These are phyloP conservation scores for Neofusicoccum sp. DNA, from an alignment of 2,329 filamentous ascomycete species.

Conservation along the genomic window DNA sequence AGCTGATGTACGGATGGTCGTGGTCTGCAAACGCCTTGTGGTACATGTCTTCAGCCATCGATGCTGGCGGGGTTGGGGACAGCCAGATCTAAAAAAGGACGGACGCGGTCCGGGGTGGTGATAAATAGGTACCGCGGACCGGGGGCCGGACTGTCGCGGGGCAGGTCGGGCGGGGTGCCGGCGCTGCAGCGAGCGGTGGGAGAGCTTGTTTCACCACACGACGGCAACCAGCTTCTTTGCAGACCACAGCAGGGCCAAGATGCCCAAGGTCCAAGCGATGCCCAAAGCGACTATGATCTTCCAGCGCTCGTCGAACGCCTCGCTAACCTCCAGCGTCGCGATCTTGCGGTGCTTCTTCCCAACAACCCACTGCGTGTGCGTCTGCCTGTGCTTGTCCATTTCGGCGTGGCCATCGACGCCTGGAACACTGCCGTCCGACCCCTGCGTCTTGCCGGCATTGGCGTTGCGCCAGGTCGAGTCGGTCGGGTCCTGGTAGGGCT, in stretches of 20 bases:
- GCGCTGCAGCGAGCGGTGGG: neutral
- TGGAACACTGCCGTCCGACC: constrained; percentile 18
- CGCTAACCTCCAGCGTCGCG: constrained; percentile 60
- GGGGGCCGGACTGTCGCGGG: neutral
- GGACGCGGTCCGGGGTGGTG: neutral
- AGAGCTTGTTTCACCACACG: constrained; percentile 10
- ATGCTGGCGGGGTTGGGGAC: neutral
- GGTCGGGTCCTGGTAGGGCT: constrained; percentile 44
- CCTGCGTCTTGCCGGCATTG: constrained; percentile 23
- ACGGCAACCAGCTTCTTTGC: constrained; percentile 4
- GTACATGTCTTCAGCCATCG: neutral
- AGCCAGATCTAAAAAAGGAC: neutral
- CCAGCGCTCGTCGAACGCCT: constrained; percentile 61
- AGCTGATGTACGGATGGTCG: constrained; percentile 44
- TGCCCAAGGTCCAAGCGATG: constrained; percentile 40
- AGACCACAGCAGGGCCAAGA: constrained; percentile 26
- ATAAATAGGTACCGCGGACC: neutral
- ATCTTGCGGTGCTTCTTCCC: constrained; percentile 53
- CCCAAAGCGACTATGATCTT: constrained; percentile 53
- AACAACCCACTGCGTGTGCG: constrained; percentile 34
- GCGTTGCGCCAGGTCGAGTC: constrained; percentile 27
- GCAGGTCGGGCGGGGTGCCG: constrained; percentile 4
- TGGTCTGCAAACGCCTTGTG: constrained; percentile 20
- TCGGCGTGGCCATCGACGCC: constrained; percentile 11
- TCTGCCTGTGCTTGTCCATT: neutral